A percentile compares a stretch with the other conserved stretches of the same genome.
These are phyloP conservation scores for Colletotrichum zoysiae DNA, from an alignment of 2,329 filamentous ascomycete genomes.

Conservation along the genomic window DNA sequence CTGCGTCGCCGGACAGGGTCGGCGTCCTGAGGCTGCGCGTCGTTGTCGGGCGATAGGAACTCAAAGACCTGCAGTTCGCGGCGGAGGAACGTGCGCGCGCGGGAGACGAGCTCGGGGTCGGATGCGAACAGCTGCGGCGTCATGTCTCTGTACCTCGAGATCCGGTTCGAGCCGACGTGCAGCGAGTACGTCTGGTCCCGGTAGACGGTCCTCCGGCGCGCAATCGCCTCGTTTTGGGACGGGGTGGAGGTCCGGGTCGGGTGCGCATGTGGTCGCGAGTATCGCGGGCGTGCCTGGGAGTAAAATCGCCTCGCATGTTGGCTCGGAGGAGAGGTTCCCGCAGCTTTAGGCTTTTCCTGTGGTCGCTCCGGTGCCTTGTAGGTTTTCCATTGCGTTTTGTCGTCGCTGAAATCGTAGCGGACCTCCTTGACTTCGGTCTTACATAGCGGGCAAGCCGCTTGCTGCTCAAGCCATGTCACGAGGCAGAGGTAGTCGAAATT, in stretches of 20 bases:
- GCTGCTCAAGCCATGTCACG: conserved; percentile 82
- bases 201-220: conserved; percentile 80
- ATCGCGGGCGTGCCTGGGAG: conserved; percentile 24
- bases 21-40: conserved; percentile 21
- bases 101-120: conserved; percentile 77
- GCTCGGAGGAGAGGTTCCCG: neutral
- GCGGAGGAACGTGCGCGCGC: conserved; percentile 84
- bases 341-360: conserved; percentile 8
- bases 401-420: conserved; percentile 64
- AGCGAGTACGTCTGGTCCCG: conserved; percentile 78
- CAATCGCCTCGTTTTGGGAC: conserved; percentile 54
- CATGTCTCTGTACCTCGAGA: conserved; percentile 82
- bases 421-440: conserved; percentile 69
- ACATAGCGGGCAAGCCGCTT: conserved; percentile 84
- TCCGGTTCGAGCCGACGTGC: conserved; percentile 83
- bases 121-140: conserved; percentile 74
- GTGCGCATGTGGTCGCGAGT: conserved; percentile 40
- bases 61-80: conserved; percentile 87
- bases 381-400: conserved; percentile 64
- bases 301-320: conserved; percentile 22
- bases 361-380: conserved; percentile 55
- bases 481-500: conserved; percentile 91
- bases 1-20: conserved; percentile 46
- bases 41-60: conserved; percentile 66
- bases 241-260: conserved; percentile 43